phyloP scores from a whole-genome alignment of 1,139 yeast species.

The Kluyveromyces sp. region DNA sequence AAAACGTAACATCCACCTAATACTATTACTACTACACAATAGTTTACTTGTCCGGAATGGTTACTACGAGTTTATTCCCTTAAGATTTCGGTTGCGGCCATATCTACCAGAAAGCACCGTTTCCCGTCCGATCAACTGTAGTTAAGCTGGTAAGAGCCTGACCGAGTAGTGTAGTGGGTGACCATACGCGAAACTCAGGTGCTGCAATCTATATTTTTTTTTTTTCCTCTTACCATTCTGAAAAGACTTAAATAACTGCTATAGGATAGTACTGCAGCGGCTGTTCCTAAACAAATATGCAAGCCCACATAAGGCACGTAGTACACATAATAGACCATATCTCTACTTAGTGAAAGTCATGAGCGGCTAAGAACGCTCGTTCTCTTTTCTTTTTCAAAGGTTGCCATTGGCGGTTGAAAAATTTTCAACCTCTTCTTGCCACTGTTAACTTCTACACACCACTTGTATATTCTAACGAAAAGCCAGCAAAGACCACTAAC shows the following conservation, averaged over 20 bases:
- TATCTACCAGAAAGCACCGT: conserved; percentile 43
- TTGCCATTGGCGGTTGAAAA: background rate
- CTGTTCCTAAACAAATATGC: too few species aligned
- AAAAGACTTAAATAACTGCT: background rate
- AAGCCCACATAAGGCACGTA: too few species aligned
- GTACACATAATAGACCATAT: too few species aligned
- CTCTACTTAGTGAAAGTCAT: too few species aligned
- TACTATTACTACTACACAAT: background rate
- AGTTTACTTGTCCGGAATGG: too few species aligned
- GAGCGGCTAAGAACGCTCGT: background rate
- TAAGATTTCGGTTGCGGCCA: conserved; percentile 39
- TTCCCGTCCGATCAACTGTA: conserved; percentile 46
- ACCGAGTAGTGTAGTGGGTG: conserved; percentile 49
- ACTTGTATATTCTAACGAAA: too few species aligned
- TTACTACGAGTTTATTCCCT: background rate
- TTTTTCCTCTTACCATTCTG: conserved; percentile 3
- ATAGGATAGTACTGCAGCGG: too few species aligned
- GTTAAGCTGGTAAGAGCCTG: conserved; percentile 47
- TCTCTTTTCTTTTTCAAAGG: background rate
- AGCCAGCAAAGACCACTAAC: too few species aligned
- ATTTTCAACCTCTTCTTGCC: background rate
- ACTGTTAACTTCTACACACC: background rate
- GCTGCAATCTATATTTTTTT: conserved; percentile 39
- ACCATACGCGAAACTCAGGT: conserved; percentile 48
- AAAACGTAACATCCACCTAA: background rate